Evolutionary conservation across 177 flowering plant species (phyloP), one percentile per base, ranked within the genome.

Genomic region (Vitis hybrid): DNA sequence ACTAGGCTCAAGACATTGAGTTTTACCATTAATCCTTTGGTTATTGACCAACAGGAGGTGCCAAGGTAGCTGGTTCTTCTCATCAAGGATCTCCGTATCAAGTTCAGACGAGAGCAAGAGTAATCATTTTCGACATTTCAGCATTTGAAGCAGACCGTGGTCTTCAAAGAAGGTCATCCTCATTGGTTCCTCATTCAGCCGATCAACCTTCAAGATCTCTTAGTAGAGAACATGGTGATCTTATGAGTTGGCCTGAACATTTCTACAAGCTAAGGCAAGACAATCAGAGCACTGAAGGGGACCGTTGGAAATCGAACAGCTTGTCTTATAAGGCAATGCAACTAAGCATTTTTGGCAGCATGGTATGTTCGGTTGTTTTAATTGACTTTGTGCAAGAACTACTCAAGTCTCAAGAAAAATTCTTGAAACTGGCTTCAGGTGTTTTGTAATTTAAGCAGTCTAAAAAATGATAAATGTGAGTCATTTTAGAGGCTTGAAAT

Each of bases 211-310:
- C 81, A 62, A 76, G 82, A 75, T 59, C 83, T 47, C 76, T 72
- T 50, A 82, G 75, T 71, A 79, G 82, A 76, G 96, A 94, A 72
- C 92, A 87, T 55, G 62, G 82, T 61, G 87, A 88, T 68, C 85
- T 92, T 17, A 82, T 92, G 95, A 90, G 94, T 80, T 91, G 97
- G 94, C 97, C 97, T 10, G 92, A 92, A 68, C 74, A 74, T 53
- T 71, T 82, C 69, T 71, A 63, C 83, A 82, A 70, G 70, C 73
- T 80, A 31, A 75, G 64, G 38, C 78, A 70, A 62, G 83, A 66
- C 15, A 67, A 59, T 19, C 80, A 75, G 50, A 76, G 73, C 50
- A 14, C 67, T 52, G 84, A 76, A 71, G 81, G 71, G 62, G 67
- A 61, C 64, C 78, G 67, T 71, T 60, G 31, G 53, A 81, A 70